A percentile compares a stretch with the other conserved stretches of the same genome.
Evolutionary conservation across 2,329 filamentous ascomycete species (phyloP).

Genomic region (Botrytis fabae): DNA sequence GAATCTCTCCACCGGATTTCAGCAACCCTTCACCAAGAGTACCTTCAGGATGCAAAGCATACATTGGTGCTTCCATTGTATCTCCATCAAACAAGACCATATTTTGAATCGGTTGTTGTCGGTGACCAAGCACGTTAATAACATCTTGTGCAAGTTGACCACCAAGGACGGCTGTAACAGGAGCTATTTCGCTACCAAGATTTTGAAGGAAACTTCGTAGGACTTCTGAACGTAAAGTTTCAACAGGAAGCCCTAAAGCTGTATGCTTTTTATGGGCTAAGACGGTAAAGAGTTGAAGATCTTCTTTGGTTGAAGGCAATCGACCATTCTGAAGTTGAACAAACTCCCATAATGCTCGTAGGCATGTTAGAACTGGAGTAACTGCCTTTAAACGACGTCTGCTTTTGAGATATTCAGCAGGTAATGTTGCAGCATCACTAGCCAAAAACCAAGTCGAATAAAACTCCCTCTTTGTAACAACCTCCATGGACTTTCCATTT

Average conservation of each 20-base stretch:
- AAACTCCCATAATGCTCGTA: slow-evolving; percentile 90
- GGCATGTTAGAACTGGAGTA: slow-evolving; percentile 79
- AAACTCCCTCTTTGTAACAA: slow-evolving; percentile 86
- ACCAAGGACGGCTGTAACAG: slow-evolving; percentile 85
- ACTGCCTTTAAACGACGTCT: slow-evolving; percentile 71
- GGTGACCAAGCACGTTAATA: slow-evolving; percentile 89
- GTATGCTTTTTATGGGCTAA: slow-evolving; percentile 77
- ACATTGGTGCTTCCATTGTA: slow-evolving; percentile 73
- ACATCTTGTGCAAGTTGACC: slow-evolving; percentile 93
- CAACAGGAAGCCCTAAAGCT: slow-evolving; percentile 66
- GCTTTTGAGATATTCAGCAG: slow-evolving; percentile 67
- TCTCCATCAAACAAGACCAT: slow-evolving; percentile 89
- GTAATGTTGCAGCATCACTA: slow-evolving; percentile 71
- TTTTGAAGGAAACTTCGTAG: slow-evolving; percentile 85
- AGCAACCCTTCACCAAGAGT: slow-evolving; percentile 50
- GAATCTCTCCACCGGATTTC: slow-evolving; percentile 24
- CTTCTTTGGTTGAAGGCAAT: slow-evolving; percentile 58
- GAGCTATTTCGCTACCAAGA: slow-evolving; percentile 78
- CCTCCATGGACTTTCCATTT: slow-evolving; percentile 71
- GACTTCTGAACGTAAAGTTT: slow-evolving; percentile 69
- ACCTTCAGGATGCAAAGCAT: slow-evolving; percentile 74
- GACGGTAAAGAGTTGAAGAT: slow-evolving; percentile 74
- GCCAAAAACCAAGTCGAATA: slow-evolving; percentile 89
- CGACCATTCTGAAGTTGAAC: slow-evolving; percentile 57
- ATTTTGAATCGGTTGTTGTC: slow-evolving; percentile 95